A percentile compares a stretch with the other conserved stretches of the same genome.
Evolutionary conservation across 306 rosid species (phyloP).

Genomic region (Coriaria nepalensis): DNA sequence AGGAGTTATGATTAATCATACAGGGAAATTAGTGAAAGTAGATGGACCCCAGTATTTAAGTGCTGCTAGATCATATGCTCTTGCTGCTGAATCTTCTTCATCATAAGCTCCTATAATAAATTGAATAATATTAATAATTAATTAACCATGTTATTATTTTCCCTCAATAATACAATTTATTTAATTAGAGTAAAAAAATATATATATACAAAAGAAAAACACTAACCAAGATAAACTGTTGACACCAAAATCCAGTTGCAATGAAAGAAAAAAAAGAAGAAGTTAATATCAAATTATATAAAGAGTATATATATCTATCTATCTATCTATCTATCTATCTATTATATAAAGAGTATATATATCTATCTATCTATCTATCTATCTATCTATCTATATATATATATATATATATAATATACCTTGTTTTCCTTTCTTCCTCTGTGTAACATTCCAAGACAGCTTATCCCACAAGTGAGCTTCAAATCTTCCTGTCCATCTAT

Average conservation of each 20-base stretch:
- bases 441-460: slow-evolving; percentile 83
- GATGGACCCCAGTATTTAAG: slow-evolving; percentile 80
- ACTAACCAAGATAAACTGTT: slow-evolving; percentile 44
- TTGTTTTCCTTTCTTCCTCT: slow-evolving; percentile 93
- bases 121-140: too few species aligned
- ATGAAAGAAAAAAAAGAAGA: neutral
- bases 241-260: slow-evolving; percentile 6
- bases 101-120: slow-evolving; percentile 70
- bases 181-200: neutral
- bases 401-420: slow-evolving; percentile 16
- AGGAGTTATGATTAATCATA: slow-evolving; percentile 8
- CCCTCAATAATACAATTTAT: neutral
- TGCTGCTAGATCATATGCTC: slow-evolving; percentile 94
- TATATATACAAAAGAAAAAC: neutral
- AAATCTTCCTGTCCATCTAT: slow-evolving; percentile 84
- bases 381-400: neutral
- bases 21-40: slow-evolving; percentile 75
- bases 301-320: too few species aligned
- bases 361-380: neutral
- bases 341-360: too few species aligned
- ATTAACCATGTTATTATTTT: too few species aligned
- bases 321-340: too few species aligned
- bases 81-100: slow-evolving; percentile 86
- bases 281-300: slow-evolving; percentile 2
- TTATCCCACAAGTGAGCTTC: slow-evolving; percentile 97